These are phyloP conservation scores for Prillingera fragicola DNA, from an alignment of 1,284 basidiomycete species.

Conservation along the genomic window DNA sequence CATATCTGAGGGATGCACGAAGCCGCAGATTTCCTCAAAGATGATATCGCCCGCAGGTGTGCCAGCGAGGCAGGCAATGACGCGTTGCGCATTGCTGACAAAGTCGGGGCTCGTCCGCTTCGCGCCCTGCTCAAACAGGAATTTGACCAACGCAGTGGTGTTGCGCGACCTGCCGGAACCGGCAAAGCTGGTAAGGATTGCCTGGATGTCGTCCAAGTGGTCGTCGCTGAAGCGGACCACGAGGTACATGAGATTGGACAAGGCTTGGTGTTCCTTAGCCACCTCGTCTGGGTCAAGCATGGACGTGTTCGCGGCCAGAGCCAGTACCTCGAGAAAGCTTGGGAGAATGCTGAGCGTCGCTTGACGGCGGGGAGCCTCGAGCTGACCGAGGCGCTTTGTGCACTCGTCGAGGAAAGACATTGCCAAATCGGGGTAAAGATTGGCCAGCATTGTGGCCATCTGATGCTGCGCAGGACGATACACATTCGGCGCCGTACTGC, in stretches of 20 bases:
- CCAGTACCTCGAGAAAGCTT: constrained; percentile 71
- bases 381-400: constrained; percentile 64
- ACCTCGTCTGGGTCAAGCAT: constrained; percentile 29
- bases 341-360: constrained; percentile 65
- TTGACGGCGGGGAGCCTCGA: constrained; percentile 55
- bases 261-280: constrained; percentile 58
- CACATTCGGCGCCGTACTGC: constrained; percentile 66
- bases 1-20: constrained; percentile 81
- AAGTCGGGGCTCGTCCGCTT: constrained; percentile 75
- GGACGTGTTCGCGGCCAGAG: constrained; percentile 51
- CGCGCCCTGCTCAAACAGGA: constrained; percentile 79
- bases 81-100: constrained; percentile 70
- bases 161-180: constrained; percentile 50
- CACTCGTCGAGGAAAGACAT: constrained; percentile 67
- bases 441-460: constrained; percentile 71
- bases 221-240: constrained; percentile 72
- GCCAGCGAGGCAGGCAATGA: constrained; percentile 78
- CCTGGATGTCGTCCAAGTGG: constrained; percentile 75
- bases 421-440: constrained; percentile 69
- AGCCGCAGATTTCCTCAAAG: constrained; percentile 74
- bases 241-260: constrained; percentile 79
- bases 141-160: constrained; percentile 72
- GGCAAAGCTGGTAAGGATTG: constrained; percentile 66
- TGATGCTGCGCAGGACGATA: constrained; percentile 75
- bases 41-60: constrained; percentile 67